Evolutionary conservation across 352 stramenopile genomes (phyloP), one percentile per base, ranked within the genome.

Genomic region (Phytophthora lateralis): DNA sequence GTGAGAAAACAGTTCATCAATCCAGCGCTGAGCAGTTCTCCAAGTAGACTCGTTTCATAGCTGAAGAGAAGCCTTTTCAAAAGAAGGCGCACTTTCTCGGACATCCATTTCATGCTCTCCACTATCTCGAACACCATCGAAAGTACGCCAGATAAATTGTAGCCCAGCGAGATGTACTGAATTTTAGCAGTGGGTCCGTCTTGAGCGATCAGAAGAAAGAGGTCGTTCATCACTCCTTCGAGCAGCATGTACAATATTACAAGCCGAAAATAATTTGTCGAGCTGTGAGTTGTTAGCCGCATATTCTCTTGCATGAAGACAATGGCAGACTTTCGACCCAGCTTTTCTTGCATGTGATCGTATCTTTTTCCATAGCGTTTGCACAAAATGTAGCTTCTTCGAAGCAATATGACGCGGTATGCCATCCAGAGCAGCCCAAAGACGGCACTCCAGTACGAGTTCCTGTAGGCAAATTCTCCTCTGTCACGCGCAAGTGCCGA

Each of bases 181-280:
- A 57, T 26, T 17, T 55, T 42, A 4, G 54, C 61, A 17, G 32
- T 30, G 3, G 55, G 5, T 11, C 55, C 55, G 6, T 60, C 47
- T 44, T 70, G 53, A 12, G 61, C 57, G 26, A 70, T 65, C 29
- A 65, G 21, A 12, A 70, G 18, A 42, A 70, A 70, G 24, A 70
- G 21, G 26, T 70, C 61, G 11, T 9, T 39, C 61, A 70, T 70
- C 5, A 70, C 35, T 1, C 61, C 61, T 47, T 70, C 61, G 9
- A 70, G 24, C 14, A 70, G 37, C 30, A 63, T 20, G 15, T 61
- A 58, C 14, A 70, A 11, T 11, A 65, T 32, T 20, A 27, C 42
- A 1, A 60, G 2, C 6, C 61, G 61, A 6, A 64, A 54, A 12
- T 44, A 46, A 12, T 56, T 59, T 12, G 29, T 51, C 8, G 54